Evolutionary conservation across 1,284 basidiomycete species (phyloP).

Genomic region (Tilletia setariae): DNA sequence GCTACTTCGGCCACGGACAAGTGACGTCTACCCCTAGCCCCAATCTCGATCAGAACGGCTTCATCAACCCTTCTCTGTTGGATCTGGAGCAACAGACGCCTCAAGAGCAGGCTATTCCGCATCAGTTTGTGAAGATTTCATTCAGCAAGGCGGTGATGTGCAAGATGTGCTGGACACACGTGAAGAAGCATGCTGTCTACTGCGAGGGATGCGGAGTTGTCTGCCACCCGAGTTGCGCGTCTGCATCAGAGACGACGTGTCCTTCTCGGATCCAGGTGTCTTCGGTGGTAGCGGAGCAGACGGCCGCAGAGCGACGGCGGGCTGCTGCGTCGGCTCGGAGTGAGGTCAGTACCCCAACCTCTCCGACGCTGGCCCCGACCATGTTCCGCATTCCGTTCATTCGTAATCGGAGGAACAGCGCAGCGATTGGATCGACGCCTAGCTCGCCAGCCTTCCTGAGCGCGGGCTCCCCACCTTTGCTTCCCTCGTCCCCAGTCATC

Average conservation of each 20-base stretch:
- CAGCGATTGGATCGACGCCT: not conserved
- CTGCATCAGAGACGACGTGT: slow-evolving; percentile 23
- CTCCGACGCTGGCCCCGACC: slow-evolving; percentile 16
- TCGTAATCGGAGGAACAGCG: slow-evolving; percentile 24
- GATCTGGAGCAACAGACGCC: slow-evolving; percentile 25
- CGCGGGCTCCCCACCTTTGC: not conserved
- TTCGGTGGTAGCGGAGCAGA: slow-evolving; percentile 19
- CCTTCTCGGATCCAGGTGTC: slow-evolving; percentile 21
- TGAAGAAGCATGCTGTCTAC: slow-evolving; percentile 81
- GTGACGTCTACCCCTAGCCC: slow-evolving; percentile 19
- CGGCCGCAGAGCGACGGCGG: slow-evolving; percentile 10
- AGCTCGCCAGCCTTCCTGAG: not conserved
- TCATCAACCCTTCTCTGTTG: slow-evolving; percentile 32
- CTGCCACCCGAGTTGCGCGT: slow-evolving; percentile 74
- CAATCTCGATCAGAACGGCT: slow-evolving; percentile 13
- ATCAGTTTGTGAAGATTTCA: slow-evolving; percentile 83
- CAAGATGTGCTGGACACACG: slow-evolving; percentile 72
- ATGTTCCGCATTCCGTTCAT: slow-evolving; percentile 40
- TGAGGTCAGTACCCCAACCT: not conserved
- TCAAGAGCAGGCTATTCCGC: slow-evolving; percentile 45
- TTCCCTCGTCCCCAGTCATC: not conserved
- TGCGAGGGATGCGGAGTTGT: slow-evolving; percentile 87
- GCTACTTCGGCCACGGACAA: slow-evolving; percentile 11
- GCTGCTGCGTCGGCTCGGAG: not conserved
- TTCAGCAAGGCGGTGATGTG: slow-evolving; percentile 88